Base-by-base conservation (phyloP, 768 basidiomycete species). In the Suillus luteus region DNA sequence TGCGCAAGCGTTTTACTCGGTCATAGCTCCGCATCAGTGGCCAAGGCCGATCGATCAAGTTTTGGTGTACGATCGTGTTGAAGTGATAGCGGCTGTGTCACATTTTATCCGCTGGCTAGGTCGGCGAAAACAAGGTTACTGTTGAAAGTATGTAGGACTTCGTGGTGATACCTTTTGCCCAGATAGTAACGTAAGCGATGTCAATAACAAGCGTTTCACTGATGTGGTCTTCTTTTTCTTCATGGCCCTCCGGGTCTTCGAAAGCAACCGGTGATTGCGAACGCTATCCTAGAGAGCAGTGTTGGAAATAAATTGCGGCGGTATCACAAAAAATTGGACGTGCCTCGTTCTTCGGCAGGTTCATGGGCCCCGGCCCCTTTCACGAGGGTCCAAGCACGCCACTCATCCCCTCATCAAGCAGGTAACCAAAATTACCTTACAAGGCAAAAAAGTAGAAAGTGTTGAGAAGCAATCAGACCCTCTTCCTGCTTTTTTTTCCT, bases 401-500 rank as follows among this genome's bases (percentile, higher is more conserved):
- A 58, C 55, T 33, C 41, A 27, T 43, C 43, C 19, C 60, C 58
- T 59, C 35, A 44, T 33, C 55, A 17, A 51, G 31, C 51, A 52
- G 51, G 31, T 11, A 52, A 52, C 51, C 33, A 37, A 35, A 62
- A 41, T 54, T 60, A 14, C 44, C 51, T 22, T 51, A 51, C 51
- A 58, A 35, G 60, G 63, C 27, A 49, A 67, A 58, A 44, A 68
- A 61, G 67, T 7, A 12, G 64, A 64, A 64, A 59, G 37, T 72
- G 63, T 61, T 8, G 38, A 60, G 57, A 69, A 46, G 61, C 74
- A 74, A 74, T 75, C 73, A 19, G 59, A 43, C 15, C 9, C 44
- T 65, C 64, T 52, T 24, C 68, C 58, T 22, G 33, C 52, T 67
- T 15, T 52, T 52, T 31, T 66, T 63, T 46, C 22, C 6, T 48